Conservation (phyloP, 2,329 filamentous ascomycete species). For the Dichotomopilus funicola region DNA sequence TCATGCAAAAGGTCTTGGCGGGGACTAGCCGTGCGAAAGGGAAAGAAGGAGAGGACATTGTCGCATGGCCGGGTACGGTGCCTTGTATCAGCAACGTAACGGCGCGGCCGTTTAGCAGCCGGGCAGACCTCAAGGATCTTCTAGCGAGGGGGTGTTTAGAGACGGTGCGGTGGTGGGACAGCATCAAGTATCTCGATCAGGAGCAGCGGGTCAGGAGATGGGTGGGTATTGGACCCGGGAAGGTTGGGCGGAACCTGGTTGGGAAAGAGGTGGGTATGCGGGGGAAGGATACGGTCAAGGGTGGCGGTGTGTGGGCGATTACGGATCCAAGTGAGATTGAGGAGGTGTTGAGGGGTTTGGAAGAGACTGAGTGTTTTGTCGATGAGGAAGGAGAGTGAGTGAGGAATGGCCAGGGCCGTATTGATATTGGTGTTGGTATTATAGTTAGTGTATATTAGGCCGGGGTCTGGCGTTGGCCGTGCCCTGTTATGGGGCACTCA, state of each 20-base stretch:
- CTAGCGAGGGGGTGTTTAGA: slow-evolving; percentile 79
- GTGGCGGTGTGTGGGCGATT: slow-evolving; percentile 89
- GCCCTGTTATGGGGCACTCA: too few species aligned
- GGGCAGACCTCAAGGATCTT: slow-evolving; percentile 69
- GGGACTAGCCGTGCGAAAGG: slow-evolving; percentile 49
- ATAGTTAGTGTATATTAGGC: too few species aligned
- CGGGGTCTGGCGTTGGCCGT: too few species aligned
- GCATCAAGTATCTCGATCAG: slow-evolving; percentile 81
- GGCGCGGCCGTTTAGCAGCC: slow-evolving; percentile 67
- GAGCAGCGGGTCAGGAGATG: slow-evolving; percentile 74
- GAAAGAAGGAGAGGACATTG: slow-evolving; percentile 52
- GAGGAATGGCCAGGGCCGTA: too few species aligned
- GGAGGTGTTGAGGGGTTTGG: slow-evolving; percentile 56
- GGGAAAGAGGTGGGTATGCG: slow-evolving; percentile 92
- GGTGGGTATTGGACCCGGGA: slow-evolving; percentile 89
- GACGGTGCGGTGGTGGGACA: slow-evolving; percentile 92
- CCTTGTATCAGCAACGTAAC: slow-evolving; percentile 84
- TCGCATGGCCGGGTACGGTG: slow-evolving; percentile 68
- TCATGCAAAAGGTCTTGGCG: slow-evolving; percentile 64
- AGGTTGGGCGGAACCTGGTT: slow-evolving; percentile 87
- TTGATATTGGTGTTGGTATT: too few species aligned
- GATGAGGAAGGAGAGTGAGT: slow-evolving; percentile 37
- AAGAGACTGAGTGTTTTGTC: slow-evolving; percentile 53
- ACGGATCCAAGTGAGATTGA: slow-evolving; percentile 73
- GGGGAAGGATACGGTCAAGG: slow-evolving; percentile 69